Evolutionary conservation across 257 asterid species (phyloP), one percentile per base, ranked within the genome.

Genomic region (Solanum ahanhuiri): DNA sequence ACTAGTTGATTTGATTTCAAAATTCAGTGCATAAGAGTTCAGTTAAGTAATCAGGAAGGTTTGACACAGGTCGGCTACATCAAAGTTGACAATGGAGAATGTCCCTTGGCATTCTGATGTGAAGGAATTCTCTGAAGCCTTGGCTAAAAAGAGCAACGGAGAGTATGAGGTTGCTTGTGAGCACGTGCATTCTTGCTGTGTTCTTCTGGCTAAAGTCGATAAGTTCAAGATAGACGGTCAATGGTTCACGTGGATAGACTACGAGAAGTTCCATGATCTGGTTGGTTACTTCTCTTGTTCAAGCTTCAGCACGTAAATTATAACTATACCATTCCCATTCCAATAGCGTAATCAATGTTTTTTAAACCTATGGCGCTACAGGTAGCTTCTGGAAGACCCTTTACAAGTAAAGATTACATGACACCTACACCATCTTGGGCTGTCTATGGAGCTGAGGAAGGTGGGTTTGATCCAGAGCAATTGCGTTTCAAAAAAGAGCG

Each of bases 31-130:
- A 23, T 39, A 48, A 7, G n/a, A 83, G 34, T 28, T 37, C 71
- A 41, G 64, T 73, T 12, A 70, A 60, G 71, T 15, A 45, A 54
- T n/a, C 28, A 69, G 48, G 33, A 45, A 20, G 37, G 14, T 37
- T 54, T 28, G 14, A 87, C 63, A 85, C 94, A 95, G 98, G 91
- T 88, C 99, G 69, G 98, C 99, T 83, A 97, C 99, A 48, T 97
- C 99, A 22, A 97, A 97, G 90, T 87, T 96, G 89, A 96, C 98
- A 17, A 97, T 95, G 99, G 99, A 94, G 92, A 97, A 97, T 86
- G 99, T 97, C 31, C 99, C 99, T 2, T 95, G 98, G 99, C 99
- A 97, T 92, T 12, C 95, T 84, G 99, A 97, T 90, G 99, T 96
- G 70, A 93, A 94, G 86, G 96, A 91, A 63, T 97, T 97, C 85